Evolutionary conservation across 176 grass and related monocot genomes (phyloP).

Genomic region (Coix lacrymajobi): DNA sequence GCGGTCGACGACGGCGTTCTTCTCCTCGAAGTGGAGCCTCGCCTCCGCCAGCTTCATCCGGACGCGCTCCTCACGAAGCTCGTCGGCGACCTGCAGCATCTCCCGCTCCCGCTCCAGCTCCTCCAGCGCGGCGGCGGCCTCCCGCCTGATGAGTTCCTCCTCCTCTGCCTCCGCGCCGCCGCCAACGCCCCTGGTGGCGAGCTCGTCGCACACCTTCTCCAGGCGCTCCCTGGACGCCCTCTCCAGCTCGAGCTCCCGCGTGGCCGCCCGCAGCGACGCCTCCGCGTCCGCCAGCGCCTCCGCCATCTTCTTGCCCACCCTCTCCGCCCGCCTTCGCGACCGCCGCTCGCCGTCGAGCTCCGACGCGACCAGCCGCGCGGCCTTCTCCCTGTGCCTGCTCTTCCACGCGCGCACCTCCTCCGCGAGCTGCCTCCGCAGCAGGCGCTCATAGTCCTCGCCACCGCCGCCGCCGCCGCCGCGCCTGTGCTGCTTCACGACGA

Average conservation of each 20-base stretch:
- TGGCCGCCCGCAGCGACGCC: conserved; percentile 27
- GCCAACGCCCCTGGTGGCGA: conserved; percentile 34
- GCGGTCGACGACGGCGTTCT: conserved; percentile 64
- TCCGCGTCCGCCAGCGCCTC: conserved; percentile 40
- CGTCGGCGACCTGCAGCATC: conserved; percentile 76
- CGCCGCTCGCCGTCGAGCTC: conserved; percentile 59
- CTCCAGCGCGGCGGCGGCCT: conserved; percentile 39
- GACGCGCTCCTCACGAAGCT: conserved; percentile 81
- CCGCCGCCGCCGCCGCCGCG: neutral
- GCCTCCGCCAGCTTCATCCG: conserved; percentile 89
- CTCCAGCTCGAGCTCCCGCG: conserved; percentile 61
- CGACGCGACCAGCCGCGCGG: conserved; percentile 25
- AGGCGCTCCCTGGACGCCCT: conserved; percentile 45
- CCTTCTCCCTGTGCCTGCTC: conserved; percentile 55
- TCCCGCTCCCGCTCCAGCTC: conserved; percentile 67
- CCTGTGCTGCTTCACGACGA: conserved; percentile 23
- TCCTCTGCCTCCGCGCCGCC: conserved; percentile 22
- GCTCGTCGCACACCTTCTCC: conserved; percentile 60
- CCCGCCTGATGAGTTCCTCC: conserved; percentile 55
- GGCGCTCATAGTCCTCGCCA: neutral
- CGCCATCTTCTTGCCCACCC: conserved; percentile 50
- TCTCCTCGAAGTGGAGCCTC: conserved; percentile 81
- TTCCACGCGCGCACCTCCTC: conserved; percentile 55
- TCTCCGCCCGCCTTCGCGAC: conserved; percentile 50
- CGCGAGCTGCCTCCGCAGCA: neutral